Percentiles rank a stretch among this genome's conserved stretches.
Conservation (phyloP, 805 yeast genomes). For the Hanseniaspora pseudoguilliermondii region DNA sequence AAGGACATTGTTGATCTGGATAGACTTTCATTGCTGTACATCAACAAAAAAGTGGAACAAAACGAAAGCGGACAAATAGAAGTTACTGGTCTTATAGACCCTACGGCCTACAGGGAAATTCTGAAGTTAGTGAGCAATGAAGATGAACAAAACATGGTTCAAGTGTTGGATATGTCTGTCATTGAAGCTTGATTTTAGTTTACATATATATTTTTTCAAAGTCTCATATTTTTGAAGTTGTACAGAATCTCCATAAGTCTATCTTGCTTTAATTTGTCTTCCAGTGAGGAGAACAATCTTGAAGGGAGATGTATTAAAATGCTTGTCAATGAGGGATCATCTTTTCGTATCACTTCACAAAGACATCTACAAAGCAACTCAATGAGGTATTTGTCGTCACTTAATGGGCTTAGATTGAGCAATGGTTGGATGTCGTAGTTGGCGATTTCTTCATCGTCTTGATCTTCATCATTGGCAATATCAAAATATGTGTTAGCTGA, state of each 20-base stretch:
- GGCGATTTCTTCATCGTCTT: slow-evolving; percentile 19
- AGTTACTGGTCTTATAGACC: slow-evolving; percentile 57
- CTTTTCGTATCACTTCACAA: neutral
- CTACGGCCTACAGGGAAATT: slow-evolving; percentile 63
- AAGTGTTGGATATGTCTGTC: slow-evolving; percentile 82
- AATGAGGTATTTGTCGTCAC: neutral
- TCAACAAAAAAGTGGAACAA: slow-evolving; percentile 33
- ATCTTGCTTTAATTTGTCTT: slow-evolving; percentile 14
- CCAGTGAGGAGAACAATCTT: slow-evolving; percentile 15
- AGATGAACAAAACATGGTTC: slow-evolving; percentile 48
- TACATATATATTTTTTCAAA: slow-evolving; percentile 9
- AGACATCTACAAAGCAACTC: slow-evolving; percentile 3
- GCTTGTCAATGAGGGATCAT: neutral
- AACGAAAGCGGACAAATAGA: slow-evolving; percentile 40
- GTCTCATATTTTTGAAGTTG: slow-evolving; percentile 13
- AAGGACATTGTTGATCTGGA: slow-evolving; percentile 33
- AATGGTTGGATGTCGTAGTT: slow-evolving; percentile 32
- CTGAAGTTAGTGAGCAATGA: slow-evolving; percentile 47
- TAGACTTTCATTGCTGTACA: slow-evolving; percentile 32
- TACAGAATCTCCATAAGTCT: slow-evolving; percentile 15
- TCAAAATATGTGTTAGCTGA: neutral
- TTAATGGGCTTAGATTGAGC: neutral
- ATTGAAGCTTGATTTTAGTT: slow-evolving; percentile 41
- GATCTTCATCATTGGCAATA: slow-evolving; percentile 13
- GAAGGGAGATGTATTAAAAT: slow-evolving; percentile 19